phyloP scores from a whole-genome alignment of 2,329 filamentous ascomycete species.

The Colletotrichum somersetense region DNA sequence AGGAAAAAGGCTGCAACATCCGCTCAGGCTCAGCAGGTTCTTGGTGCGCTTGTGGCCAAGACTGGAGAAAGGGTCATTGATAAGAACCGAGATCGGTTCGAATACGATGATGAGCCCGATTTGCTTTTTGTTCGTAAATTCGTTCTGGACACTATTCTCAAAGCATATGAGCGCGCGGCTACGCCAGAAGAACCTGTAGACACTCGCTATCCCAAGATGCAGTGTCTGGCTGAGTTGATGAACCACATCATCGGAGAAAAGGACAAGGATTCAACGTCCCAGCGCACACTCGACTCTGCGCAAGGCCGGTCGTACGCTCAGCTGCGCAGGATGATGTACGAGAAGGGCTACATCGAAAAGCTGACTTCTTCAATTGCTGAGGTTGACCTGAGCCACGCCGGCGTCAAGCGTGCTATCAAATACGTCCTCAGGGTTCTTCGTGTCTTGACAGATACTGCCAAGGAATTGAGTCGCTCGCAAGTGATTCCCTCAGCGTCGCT shows the following conservation, averaged over 20 bases:
- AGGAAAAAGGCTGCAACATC: constrained; percentile 92
- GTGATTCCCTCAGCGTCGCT: constrained; percentile 76
- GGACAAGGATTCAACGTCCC: constrained; percentile 67
- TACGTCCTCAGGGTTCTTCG: constrained; percentile 93
- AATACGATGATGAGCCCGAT: constrained; percentile 83
- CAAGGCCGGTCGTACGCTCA: constrained; percentile 78
- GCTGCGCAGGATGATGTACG: constrained; percentile 95
- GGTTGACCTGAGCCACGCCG: constrained; percentile 93
- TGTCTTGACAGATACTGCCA: constrained; percentile 87
- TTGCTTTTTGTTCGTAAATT: constrained; percentile 94
- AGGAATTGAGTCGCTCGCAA: constrained; percentile 84
- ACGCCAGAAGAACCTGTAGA: constrained; percentile 84
- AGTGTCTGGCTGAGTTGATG: constrained; percentile 91
- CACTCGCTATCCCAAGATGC: constrained; percentile 86
- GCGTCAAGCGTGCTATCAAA: constrained; percentile 93
- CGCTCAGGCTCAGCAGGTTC: constrained; percentile 84
- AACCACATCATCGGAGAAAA: constrained; percentile 89
- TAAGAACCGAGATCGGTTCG: constrained; percentile 68
- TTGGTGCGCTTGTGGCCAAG: constrained; percentile 89
- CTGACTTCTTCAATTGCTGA: constrained; percentile 94
- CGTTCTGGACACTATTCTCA: constrained; percentile 91
- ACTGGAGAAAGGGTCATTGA: constrained; percentile 81
- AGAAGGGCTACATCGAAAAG: constrained; percentile 93
- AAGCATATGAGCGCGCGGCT: constrained; percentile 90
- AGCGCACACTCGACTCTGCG: constrained; percentile 49